Conservation (phyloP, 2,329 filamentous ascomycete species). For the Fusarium dlaminii region DNA sequence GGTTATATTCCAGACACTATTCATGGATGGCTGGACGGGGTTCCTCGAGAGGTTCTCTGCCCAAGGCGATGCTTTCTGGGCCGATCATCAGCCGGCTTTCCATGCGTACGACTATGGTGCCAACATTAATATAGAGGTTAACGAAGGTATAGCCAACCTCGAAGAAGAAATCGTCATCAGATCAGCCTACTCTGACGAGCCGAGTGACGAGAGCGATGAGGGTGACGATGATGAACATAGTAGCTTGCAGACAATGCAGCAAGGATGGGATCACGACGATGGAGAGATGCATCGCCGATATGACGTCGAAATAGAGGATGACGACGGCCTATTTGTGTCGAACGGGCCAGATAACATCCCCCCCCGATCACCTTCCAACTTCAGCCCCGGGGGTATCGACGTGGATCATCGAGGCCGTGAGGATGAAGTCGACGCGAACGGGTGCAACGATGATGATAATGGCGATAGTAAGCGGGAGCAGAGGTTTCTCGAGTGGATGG, state of each 20-base stretch:
- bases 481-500: not conserved
- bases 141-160: not conserved
- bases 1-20: not conserved
- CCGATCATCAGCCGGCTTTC: not conserved
- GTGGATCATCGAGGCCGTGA: not conserved
- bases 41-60: not conserved
- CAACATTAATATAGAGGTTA: not conserved
- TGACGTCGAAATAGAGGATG: not conserved
- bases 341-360: too few species aligned
- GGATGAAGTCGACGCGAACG: accelerated
- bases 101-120: not conserved
- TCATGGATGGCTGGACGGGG: not conserved
- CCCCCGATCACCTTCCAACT: too few species aligned
- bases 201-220: not conserved
- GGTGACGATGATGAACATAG: too few species aligned
- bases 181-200: not conserved
- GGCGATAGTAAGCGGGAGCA: not conserved
- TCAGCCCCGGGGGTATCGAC: not conserved
- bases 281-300: too few species aligned
- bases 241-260: not conserved
- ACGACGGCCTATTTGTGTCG: not conserved
- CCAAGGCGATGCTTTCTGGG: not conserved
- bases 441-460: not conserved
- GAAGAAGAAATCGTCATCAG: not conserved
- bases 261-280: too few species aligned